These are phyloP conservation scores for Truncatella angustata DNA, from an alignment of 2,329 filamentous ascomycete genomes.

Conservation along the genomic window DNA sequence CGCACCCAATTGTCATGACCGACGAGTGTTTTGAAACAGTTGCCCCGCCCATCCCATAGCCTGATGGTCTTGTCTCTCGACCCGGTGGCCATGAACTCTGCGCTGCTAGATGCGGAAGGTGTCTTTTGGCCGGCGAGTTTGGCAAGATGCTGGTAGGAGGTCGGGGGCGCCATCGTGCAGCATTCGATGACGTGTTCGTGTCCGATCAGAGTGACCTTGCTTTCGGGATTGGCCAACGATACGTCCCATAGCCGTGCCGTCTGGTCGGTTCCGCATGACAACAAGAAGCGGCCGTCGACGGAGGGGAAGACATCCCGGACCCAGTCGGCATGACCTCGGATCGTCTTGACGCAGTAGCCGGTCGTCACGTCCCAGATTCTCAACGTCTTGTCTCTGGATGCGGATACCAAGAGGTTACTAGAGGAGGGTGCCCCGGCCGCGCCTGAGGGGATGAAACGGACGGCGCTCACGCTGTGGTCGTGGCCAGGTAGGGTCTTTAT, in stretches of 20 bases:
- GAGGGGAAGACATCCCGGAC: constrained; percentile 86
- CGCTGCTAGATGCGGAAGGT: constrained; percentile 69
- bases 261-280: constrained; percentile 81
- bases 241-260: constrained; percentile 85
- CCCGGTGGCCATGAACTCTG: constrained; percentile 88
- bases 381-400: constrained; percentile 80
- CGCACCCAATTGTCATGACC: constrained; percentile 97
- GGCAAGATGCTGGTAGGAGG: constrained; percentile 75
- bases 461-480: constrained; percentile 85
- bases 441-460: constrained; percentile 84
- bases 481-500: constrained; percentile 88
- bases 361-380: constrained; percentile 92
- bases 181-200: constrained; percentile 88
- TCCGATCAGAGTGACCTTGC: constrained; percentile 76
- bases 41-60: constrained; percentile 84
- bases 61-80: constrained; percentile 88
- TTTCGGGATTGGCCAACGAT: constrained; percentile 64
- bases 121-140: constrained; percentile 80
- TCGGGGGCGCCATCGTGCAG: constrained; percentile 78
- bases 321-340: constrained; percentile 84
- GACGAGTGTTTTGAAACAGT: constrained; percentile 76
- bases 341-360: constrained; percentile 88
- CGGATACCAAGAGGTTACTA: constrained; percentile 81
- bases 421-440: constrained; percentile 75
- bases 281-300: constrained; percentile 75